Evolutionary conservation across 768 basidiomycete genomes (phyloP), one percentile per base, ranked within the genome.

Genomic region (Leccinum rimulosum): DNA sequence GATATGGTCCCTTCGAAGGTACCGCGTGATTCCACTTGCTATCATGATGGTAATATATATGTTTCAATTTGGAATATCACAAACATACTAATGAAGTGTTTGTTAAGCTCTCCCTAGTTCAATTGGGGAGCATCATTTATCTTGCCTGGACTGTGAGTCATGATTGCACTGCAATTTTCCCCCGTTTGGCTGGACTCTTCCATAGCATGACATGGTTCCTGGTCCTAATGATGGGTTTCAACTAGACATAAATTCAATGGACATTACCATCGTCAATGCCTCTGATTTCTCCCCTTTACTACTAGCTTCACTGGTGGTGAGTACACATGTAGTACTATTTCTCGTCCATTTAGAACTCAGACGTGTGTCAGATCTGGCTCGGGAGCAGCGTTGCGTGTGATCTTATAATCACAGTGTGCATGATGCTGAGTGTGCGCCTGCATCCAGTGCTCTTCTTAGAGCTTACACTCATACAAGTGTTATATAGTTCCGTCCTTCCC

Each of bases 401-500:
- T 40, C 40, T 40, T 10, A n/a, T 1, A 4, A 40, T 40, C n/a
- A 40, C 40, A 0, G 0, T 40, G 4, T n/a, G 40, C 40, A 40
- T 40, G 40, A 40, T 40, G 4, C 4, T 40, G 4, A 40, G 40
- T 3, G 48, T 49, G 15, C 15, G 58, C 52, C 6, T 50, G 0
- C 15, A 35, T 40, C 11, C 8, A 4, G 30, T 25, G n/a, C 19
- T 35, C 25, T 43, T 38, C 38, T 4, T 31, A 3, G 1, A 11
- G n/a, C 12, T 27, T n/a, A 55, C 1, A 4, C 27, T 48, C 17
- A 52, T 43, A 14, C 3, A 49, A 3, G 6, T 48, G 0, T 5
- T 4, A 4, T 19, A 43, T 33, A 71, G 69, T 54, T 70, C 30
- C 59, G 50, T 19, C n/a, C 56, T 15, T 58, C 64, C n/a, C 50